phyloP scores from a whole-genome alignment of 441 rosid genomes.

The Euphorbia schlechtendalii region DNA sequence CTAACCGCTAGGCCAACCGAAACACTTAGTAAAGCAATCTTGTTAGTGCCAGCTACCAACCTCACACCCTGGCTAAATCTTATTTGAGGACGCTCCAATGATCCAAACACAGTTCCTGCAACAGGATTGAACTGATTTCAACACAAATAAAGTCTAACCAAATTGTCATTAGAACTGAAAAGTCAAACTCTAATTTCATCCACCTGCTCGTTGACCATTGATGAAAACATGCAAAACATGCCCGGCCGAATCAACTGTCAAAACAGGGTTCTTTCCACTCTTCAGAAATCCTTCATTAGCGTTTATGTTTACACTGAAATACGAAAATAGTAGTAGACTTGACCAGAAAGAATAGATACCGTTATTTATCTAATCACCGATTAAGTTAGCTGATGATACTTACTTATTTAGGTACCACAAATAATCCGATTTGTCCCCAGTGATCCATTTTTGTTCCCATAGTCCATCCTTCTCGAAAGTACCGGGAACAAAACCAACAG shows the following conservation, averaged over 20 bases:
- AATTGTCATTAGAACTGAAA: neutral
- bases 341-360: neutral
- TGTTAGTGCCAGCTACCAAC: constrained; percentile 63
- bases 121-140: neutral
- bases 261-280: constrained; percentile 66
- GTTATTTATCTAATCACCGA: neutral
- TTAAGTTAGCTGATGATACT: constrained; percentile 26
- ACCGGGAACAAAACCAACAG: constrained; percentile 44
- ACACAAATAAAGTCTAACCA: constrained; percentile 6
- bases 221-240: constrained; percentile 91
- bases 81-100: constrained; percentile 61
- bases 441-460: constrained; percentile 78
- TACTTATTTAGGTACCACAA: constrained; percentile 94
- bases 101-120: constrained; percentile 73
- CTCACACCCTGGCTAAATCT: constrained; percentile 50
- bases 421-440: constrained; percentile 78
- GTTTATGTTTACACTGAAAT: constrained; percentile 38
- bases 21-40: constrained; percentile 64
- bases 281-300: constrained; percentile 66
- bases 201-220: constrained; percentile 79
- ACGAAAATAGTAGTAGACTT: neutral
- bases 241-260: constrained; percentile 80
- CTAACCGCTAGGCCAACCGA: constrained; percentile 91
- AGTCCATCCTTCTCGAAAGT: constrained; percentile 60
- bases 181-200: neutral